Base-by-base conservation (phyloP, 768 basidiomycete genomes). In the Lentinus tigrinus region DNA sequence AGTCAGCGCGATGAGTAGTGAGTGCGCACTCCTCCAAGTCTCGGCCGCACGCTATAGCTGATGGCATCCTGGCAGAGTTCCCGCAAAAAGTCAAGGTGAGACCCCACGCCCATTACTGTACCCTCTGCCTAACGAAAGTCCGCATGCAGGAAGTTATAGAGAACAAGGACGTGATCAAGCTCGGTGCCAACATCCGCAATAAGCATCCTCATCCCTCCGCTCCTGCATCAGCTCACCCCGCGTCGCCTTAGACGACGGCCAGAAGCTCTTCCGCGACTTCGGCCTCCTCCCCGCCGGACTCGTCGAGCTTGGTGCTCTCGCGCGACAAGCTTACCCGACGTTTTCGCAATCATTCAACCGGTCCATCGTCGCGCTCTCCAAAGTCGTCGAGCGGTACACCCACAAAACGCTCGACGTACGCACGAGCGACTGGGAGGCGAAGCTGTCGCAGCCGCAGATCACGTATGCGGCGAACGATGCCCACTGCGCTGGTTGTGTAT, bases 381-480 rank as follows among this genome's bases (percentile, higher is more conserved):
- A 69, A 44, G 73, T 82, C 67, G 77, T 80, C 0, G 73, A 71
- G 21, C 72, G 66, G 65, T 82, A 81, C 58, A 71, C 73, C 27
- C 58, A 59, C 26, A 74, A 65, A 56, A 71, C 70, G 2, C 70
- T 82, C 39, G 66, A 65, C 48, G 81, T 75, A 17, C 74, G 82
- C 28, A 76, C 64, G 39, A 72, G 77, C 44, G 75, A 82, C 57
- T 82, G 81, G 81, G 78, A 79, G 56, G 66, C 55, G 0, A 42
- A 65, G 11, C 73, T 82, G 17, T 70, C 68, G 13, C 54, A 58
- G 38, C 62, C 67, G 52, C 81, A 81, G 69, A 54, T 75, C 26
- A 66, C 72, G 59, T 81, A 83, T 58, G 81, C 81, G 2, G 81
- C 81, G 0, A 82, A 82, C 58, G 81, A 82, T 56, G 78, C 75